These are phyloP conservation scores for Zizania palustris DNA, from an alignment of 202 grass and related monocot species.

Conservation along the genomic window DNA sequence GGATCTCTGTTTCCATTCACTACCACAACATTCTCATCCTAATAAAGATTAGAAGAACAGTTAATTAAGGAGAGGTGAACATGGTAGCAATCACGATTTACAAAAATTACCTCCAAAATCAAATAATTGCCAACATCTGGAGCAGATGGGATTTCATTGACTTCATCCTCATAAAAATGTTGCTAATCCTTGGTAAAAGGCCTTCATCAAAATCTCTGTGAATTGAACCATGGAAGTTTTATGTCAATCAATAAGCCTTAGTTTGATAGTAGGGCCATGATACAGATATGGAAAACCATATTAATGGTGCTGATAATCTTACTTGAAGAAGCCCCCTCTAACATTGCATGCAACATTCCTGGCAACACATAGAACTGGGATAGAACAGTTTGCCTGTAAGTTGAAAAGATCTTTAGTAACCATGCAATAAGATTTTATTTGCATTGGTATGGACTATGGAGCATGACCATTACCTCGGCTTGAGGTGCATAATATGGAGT, in stretches of 20 bases:
- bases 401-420: conserved; percentile 43
- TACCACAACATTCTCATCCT: conserved; percentile 65
- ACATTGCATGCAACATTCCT: conserved; percentile 99
- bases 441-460: background rate
- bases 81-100: conserved; percentile 22
- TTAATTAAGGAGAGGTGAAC: conserved; percentile 30
- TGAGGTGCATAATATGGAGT: conserved; percentile 98
- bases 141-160: conserved; percentile 70
- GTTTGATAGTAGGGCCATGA: conserved; percentile 26
- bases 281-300: conserved; percentile 20
- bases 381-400: conserved; percentile 66
- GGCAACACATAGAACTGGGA: conserved; percentile 86
- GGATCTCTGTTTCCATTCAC: conserved; percentile 63
- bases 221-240: conserved; percentile 25
- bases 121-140: conserved; percentile 94
- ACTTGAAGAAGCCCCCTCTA: conserved; percentile 96
- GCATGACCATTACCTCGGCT: conserved; percentile 75
- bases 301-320: conserved; percentile 39
- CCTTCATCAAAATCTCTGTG: conserved; percentile 90
- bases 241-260: conserved; percentile 34
- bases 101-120: conserved; percentile 70
- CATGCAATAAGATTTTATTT: conserved; percentile 7
- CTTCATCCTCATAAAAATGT: conserved; percentile 78
- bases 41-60: conserved; percentile 27
- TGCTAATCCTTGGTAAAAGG: conserved; percentile 69